Evolutionary conservation across 139 green algal species (phyloP).

Genomic region (Chlorella sp.): DNA sequence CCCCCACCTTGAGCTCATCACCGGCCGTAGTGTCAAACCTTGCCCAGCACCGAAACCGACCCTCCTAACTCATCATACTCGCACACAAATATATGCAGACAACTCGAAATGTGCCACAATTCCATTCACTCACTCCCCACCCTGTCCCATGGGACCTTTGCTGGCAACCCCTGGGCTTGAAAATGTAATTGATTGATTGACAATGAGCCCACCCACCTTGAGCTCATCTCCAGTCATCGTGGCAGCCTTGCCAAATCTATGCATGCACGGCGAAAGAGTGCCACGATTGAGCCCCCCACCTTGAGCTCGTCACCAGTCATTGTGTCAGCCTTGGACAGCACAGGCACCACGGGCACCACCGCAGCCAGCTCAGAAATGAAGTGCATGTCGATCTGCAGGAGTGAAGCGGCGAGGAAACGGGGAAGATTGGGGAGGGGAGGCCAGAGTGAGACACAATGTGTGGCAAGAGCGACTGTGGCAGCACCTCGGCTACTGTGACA

Average conservation of each 20-base stretch:
- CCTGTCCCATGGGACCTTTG: too few relatives aligned
- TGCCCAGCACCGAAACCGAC: constrained; percentile 50
- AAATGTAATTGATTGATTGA: too few relatives aligned
- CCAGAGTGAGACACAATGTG: background rate
- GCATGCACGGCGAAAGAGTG: too few relatives aligned
- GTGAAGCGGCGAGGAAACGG: background rate
- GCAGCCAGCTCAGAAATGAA: constrained; percentile 55
- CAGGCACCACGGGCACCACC: constrained; percentile 56
- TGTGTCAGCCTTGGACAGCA: constrained; percentile 60
- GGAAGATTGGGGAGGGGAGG: background rate
- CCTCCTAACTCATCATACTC: too few relatives aligned
- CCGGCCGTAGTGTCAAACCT: constrained; percentile 66
- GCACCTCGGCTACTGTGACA: too few relatives aligned
- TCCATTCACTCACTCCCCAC: too few relatives aligned
- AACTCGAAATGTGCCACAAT: too few relatives aligned
- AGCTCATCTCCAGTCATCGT: constrained; percentile 51
- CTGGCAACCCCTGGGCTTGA: too few relatives aligned
- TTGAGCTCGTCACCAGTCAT: constrained; percentile 63
- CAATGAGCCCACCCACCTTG: background rate
- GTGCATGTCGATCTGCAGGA: constrained; percentile 48
- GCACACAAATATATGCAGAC: too few relatives aligned
- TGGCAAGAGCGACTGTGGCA: too few relatives aligned
- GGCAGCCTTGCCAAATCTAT: constrained; percentile 69
- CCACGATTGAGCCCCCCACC: background rate
- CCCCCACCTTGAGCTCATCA: constrained; percentile 45